These are phyloP conservation scores for Globisporangium recalcitrans DNA, from an alignment of 352 stramenopile species.

Conservation along the genomic window DNA sequence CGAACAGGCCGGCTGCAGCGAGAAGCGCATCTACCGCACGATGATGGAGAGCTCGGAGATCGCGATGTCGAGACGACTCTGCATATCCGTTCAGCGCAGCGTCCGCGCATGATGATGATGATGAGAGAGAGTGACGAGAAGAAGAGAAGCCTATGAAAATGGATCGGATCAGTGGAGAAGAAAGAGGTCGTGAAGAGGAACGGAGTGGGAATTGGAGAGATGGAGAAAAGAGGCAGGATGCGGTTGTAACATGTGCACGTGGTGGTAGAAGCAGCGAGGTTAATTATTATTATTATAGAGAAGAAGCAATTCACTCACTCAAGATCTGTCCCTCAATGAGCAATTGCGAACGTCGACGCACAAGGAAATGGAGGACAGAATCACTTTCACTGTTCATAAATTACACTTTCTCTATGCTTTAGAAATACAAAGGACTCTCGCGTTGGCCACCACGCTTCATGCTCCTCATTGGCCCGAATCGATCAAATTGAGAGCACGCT, in stretches of 20 bases:
- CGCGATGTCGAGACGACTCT: conserved; percentile 38
- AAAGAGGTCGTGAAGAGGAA: too few species aligned
- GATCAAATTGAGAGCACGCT: too few species aligned
- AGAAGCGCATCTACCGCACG: conserved; percentile 47
- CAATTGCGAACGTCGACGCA: too few species aligned
- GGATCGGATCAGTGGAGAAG: too few species aligned
- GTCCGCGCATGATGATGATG: not conserved
- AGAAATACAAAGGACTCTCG: too few species aligned
- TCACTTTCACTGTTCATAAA: not conserved
- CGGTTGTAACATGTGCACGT: conserved; percentile 3
- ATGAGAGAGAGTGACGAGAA: not conserved
- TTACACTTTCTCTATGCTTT: not conserved
- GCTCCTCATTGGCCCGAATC: too few species aligned
- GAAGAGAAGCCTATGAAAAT: not conserved
- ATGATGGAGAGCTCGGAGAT: conserved; percentile 53
- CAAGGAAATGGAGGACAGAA: too few species aligned
- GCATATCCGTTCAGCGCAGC: conserved; percentile 10
- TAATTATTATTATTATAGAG: conserved; percentile 3
- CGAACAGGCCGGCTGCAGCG: conserved; percentile 32
- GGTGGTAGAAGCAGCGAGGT: not conserved
- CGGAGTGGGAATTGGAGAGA: not conserved
- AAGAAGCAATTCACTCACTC: not conserved
- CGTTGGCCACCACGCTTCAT: too few species aligned
- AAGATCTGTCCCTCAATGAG: too few species aligned
- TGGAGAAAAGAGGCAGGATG: not conserved